Evolutionary conservation across 306 rosid genomes (phyloP).

Genomic region (Sphenostylis stenocarpa): DNA sequence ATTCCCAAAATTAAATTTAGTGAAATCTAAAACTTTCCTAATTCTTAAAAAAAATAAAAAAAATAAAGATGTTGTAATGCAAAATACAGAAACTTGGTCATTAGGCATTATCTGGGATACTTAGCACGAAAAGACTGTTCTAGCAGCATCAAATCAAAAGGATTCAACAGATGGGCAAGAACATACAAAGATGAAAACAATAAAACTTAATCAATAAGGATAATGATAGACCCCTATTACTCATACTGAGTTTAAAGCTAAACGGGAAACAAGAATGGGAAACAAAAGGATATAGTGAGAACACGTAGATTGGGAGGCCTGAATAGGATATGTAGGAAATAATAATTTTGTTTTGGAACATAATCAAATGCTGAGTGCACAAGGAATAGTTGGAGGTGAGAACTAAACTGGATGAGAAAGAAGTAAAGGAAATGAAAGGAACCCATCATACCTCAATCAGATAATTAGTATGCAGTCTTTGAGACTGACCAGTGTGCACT

Average conservation of each 20-base stretch:
- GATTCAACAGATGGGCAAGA: background rate
- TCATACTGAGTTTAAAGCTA: background rate
- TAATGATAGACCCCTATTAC: background rate
- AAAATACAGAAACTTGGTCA: background rate
- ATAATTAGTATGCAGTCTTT: constrained; percentile 62
- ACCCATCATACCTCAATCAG: constrained; percentile 77
- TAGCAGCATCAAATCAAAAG: background rate
- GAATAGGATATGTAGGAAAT: background rate
- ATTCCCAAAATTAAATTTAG: background rate
- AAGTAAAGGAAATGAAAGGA: background rate
- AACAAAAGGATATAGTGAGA: background rate
- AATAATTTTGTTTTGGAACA: background rate
- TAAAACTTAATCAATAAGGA: background rate
- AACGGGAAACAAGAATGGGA: background rate
- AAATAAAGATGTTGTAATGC: background rate
- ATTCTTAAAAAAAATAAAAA: background rate
- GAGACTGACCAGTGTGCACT: constrained; percentile 64
- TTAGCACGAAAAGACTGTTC: background rate
- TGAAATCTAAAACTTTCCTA: background rate
- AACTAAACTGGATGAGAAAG: background rate
- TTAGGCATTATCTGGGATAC: background rate
- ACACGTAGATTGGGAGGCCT: background rate
- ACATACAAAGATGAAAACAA: background rate
- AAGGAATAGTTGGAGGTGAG: background rate
- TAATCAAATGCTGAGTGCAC: background rate